Conservation (phyloP, 106 monocot species). For the Xerophyta viscosa region DNA sequence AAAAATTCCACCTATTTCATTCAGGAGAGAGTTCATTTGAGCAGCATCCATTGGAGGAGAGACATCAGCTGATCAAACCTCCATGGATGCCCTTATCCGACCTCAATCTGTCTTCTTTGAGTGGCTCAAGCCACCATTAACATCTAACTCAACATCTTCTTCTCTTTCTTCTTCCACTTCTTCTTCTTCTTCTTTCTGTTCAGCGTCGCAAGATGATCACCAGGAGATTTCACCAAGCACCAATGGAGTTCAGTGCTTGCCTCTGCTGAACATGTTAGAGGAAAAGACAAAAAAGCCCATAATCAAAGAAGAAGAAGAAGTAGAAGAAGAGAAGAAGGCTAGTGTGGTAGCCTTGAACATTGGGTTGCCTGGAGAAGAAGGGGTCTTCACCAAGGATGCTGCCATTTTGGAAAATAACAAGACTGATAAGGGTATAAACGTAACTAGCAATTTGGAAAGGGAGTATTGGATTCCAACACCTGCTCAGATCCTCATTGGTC, state of each 20-base stretch:
- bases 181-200: too few relatives aligned
- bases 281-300: constrained; percentile 13
- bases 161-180: neutral
- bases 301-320: constrained; percentile 17
- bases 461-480: constrained; percentile 81
- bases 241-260: constrained; percentile 17
- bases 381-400: constrained; percentile 1
- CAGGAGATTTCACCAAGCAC: neutral
- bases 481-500: constrained; percentile 64
- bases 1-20: too few relatives aligned
- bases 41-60: too few relatives aligned
- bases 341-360: constrained; percentile 34
- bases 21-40: too few relatives aligned
- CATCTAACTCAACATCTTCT: neutral
- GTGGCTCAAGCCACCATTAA: constrained; percentile 24
- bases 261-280: constrained; percentile 37
- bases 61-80: too few relatives aligned
- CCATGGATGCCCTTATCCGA: constrained; percentile 18
- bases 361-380: constrained; percentile 22
- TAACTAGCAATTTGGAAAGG: constrained; percentile 3
- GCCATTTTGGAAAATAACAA: neutral
- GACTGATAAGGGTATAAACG: neutral
- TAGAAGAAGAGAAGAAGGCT: neutral
- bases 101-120: constrained; percentile 9
- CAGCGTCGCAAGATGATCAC: too few relatives aligned